These are phyloP conservation scores for Cryptococcus sp. DNA, from an alignment of 1,284 basidiomycete species.

Conservation along the genomic window DNA sequence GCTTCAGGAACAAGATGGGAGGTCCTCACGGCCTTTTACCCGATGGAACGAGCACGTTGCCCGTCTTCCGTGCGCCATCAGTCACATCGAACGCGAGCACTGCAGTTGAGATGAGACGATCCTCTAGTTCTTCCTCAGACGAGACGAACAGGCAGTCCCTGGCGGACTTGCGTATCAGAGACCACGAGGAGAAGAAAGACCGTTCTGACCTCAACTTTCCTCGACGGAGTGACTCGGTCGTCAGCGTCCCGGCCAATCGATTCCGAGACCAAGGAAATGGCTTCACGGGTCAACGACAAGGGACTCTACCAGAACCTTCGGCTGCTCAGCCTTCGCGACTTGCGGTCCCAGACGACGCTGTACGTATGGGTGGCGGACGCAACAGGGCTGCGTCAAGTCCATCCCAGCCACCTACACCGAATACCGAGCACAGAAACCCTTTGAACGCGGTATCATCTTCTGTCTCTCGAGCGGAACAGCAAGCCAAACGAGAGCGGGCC, in stretches of 20 bases:
- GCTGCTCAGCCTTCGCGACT: constrained; percentile 2
- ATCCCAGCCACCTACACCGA: constrained; percentile 11
- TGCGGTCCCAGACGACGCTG: constrained; percentile 9
- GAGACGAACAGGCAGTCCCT: constrained; percentile 24
- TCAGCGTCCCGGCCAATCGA: constrained; percentile 56
- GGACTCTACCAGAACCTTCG: constrained; percentile 14
- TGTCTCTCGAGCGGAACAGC: constrained; percentile 29
- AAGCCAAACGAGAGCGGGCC: constrained; percentile 44
- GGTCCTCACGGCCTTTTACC: constrained; percentile 33
- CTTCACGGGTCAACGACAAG: constrained; percentile 24
- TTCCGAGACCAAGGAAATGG: constrained; percentile 16
- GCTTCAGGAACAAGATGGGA: constrained; percentile 24
- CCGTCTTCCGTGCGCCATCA: constrained; percentile 37
- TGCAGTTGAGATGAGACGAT: constrained; percentile 20
- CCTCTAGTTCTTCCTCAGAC: constrained; percentile 20
- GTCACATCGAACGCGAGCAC: constrained; percentile 32
- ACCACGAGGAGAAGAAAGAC: constrained; percentile 48
- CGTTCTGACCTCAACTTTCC: constrained; percentile 69
- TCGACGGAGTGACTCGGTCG: constrained; percentile 68
- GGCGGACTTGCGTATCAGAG: constrained; percentile 30
- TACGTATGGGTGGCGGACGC: constrained; percentile 1
- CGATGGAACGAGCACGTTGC: constrained; percentile 45
- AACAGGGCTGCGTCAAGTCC: constrained; percentile 28
- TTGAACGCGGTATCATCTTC: constrained; percentile 1
- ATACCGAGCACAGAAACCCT: constrained; percentile 11